These are phyloP conservation scores for Eragrostis tef DNA, from an alignment of 202 grass and related monocot species.

Conservation along the genomic window DNA sequence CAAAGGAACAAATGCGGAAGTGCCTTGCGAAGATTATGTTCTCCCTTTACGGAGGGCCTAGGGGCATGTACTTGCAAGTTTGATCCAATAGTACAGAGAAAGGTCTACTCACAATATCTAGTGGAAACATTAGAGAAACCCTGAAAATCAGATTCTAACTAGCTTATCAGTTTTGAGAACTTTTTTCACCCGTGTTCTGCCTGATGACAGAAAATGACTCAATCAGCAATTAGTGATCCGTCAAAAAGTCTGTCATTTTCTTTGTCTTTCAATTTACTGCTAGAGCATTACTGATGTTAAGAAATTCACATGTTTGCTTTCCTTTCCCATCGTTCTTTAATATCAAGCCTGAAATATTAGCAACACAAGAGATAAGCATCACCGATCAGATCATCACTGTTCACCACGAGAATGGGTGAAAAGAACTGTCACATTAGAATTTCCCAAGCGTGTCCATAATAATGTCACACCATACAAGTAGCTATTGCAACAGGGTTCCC, in stretches of 20 bases:
- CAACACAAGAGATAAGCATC: constrained; percentile 5
- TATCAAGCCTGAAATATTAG: constrained; percentile 67
- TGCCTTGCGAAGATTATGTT: not conserved
- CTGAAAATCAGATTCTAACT: constrained; percentile 33
- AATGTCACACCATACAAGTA: constrained; percentile 32
- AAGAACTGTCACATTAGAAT: constrained; percentile 8
- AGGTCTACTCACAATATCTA: constrained; percentile 14
- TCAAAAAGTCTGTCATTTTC: not conserved
- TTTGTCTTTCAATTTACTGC: not conserved
- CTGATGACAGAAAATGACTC: not conserved
- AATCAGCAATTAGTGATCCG: not conserved
- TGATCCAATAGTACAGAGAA: constrained; percentile 9
- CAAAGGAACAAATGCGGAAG: not conserved
- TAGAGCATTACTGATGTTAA: constrained; percentile 21
- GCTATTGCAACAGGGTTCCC: not conserved
- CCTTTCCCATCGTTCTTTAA: constrained; percentile 89
- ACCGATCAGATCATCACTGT: not conserved
- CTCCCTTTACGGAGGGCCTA: too few species aligned
- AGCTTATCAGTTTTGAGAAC: constrained; percentile 5
- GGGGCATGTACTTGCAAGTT: not conserved
- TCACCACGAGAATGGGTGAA: constrained; percentile 19
- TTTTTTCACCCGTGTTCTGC: not conserved
- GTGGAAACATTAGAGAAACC: constrained; percentile 1
- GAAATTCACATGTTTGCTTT: constrained; percentile 78
- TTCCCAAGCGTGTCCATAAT: constrained; percentile 2